Conservation (phyloP, 768 basidiomycete genomes). For the Russula earlei region DNA sequence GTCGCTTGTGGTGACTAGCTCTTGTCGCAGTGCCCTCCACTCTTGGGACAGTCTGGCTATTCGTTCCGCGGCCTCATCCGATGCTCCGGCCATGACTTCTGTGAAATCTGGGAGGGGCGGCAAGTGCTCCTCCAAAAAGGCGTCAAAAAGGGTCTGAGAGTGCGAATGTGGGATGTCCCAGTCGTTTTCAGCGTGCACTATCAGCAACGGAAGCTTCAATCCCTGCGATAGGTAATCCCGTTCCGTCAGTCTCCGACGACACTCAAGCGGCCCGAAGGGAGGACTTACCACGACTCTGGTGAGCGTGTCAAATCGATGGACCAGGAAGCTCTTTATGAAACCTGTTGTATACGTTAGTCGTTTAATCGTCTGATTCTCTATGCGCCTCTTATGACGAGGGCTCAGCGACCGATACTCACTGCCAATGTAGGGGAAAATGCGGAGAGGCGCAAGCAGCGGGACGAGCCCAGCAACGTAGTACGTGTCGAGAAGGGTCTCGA, state of each 20-base stretch:
- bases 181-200: constrained; percentile 71
- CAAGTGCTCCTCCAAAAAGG: constrained; percentile 53
- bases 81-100: constrained; percentile 24
- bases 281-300: constrained; percentile 46
- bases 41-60: constrained; percentile 31
- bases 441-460: constrained; percentile 64
- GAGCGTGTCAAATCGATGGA: constrained; percentile 55
- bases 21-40: constrained; percentile 35
- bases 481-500: constrained; percentile 46
- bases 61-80: constrained; percentile 37
- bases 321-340: constrained; percentile 43
- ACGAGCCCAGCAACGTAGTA: constrained; percentile 57
- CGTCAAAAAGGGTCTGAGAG: constrained; percentile 56
- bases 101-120: constrained; percentile 31
- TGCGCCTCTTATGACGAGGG: neutral
- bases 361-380: neutral
- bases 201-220: constrained; percentile 56
- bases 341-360: constrained; percentile 27
- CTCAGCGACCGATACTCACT: constrained; percentile 44
- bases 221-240: constrained; percentile 31
- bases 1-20: constrained; percentile 36
- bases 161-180: constrained; percentile 64
- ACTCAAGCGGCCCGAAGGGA: neutral
- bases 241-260: neutral
- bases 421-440: constrained; percentile 48